Evolutionary conservation across 164 flowering plant genomes (phyloP), one percentile per base, ranked within the genome.

Genomic region (Magnolia kwangsiensis): DNA sequence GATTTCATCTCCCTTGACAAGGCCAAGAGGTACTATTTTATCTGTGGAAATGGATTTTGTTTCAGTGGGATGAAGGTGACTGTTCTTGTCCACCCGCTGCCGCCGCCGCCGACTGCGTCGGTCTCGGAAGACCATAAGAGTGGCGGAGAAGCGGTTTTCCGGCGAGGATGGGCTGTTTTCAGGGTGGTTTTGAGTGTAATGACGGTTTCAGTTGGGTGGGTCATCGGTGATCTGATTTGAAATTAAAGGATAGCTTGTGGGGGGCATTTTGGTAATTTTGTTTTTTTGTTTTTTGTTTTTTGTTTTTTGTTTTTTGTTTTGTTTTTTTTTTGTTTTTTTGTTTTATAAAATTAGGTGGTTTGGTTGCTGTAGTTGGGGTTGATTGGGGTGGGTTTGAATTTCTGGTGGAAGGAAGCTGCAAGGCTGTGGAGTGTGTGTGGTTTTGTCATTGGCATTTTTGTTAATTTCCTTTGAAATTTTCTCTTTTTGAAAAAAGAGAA

Each of bases 1-100:
- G 80, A 73, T 37, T 78, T 78, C 76, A 58, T 78, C 45, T 19
- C 16, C 72, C 67, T 78, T 49, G 45, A 55, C 8, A 37, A 78
- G 68, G 20, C 76, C n/a, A 55, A 67, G 76, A 50, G 80, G 29
- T 78, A 73, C 19, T 78, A 78, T 76, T 78, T 78, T 76, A 78
- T 78, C 55, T 72, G 76, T 58, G 72, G 75, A 21, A 77, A 67
- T 7, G 71, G 71, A 18, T n/a, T 51, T 27, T 78, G 80, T 58
- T 73, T 49, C 67, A 68, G 63, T 16, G 80, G 76, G 10, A 72
- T 78, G 80, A 78, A 78, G 80, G 80, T 78, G 50, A 66, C 72
- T 14, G 80, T 73, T 11, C 64, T 50, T 6, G 80, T 78, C 21
- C 67, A 65, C 18, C 49, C 74, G 10, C 72, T 72, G 51, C 72